Conservation (phyloP, 2,329 filamentous ascomycete genomes). For the Gyromitra esculenta region DNA sequence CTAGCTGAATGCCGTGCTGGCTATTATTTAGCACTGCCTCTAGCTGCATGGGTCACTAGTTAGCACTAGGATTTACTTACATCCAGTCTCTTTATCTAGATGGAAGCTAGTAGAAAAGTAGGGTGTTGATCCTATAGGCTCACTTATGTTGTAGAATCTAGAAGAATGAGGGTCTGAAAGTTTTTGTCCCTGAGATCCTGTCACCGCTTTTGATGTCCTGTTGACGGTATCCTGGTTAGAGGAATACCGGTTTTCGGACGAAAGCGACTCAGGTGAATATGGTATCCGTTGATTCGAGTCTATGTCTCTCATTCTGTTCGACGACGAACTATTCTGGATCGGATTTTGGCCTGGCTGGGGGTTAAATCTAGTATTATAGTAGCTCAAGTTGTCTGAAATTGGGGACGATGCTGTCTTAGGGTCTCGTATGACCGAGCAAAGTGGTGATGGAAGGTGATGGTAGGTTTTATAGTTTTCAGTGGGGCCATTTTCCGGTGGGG, state of each 20-base stretch:
- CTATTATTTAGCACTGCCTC: constrained; percentile 33
- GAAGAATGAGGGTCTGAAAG: not conserved
- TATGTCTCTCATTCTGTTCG: constrained; percentile 32
- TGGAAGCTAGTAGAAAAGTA: constrained; percentile 19
- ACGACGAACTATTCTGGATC: constrained; percentile 22
- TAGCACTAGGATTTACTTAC: constrained; percentile 31
- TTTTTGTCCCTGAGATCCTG: constrained; percentile 20
- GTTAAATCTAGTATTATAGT: constrained; percentile 39
- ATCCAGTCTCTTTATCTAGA: constrained; percentile 25
- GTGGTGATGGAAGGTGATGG: constrained; percentile 45
- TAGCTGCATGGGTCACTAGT: constrained; percentile 15
- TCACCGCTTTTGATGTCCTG: constrained; percentile 14
- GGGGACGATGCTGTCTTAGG: constrained; percentile 28
- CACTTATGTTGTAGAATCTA: constrained; percentile 24
- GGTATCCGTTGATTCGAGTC: constrained; percentile 37
- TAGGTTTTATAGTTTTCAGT: constrained; percentile 46
- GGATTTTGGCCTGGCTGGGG: constrained; percentile 21
- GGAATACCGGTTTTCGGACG: constrained; percentile 34
- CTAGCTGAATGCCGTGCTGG: constrained; percentile 42
- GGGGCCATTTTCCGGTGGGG: constrained; percentile 31
- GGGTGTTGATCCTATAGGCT: constrained; percentile 1
- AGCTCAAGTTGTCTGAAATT: constrained; percentile 31
- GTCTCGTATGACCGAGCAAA: constrained; percentile 32
- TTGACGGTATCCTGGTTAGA: constrained; percentile 28
- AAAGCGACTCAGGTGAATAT: constrained; percentile 46